A percentile compares a stretch with the other conserved stretches of the same genome.
Conservation (phyloP, 2,329 filamentous ascomycete genomes). For the Aspergillus caelatus region DNA sequence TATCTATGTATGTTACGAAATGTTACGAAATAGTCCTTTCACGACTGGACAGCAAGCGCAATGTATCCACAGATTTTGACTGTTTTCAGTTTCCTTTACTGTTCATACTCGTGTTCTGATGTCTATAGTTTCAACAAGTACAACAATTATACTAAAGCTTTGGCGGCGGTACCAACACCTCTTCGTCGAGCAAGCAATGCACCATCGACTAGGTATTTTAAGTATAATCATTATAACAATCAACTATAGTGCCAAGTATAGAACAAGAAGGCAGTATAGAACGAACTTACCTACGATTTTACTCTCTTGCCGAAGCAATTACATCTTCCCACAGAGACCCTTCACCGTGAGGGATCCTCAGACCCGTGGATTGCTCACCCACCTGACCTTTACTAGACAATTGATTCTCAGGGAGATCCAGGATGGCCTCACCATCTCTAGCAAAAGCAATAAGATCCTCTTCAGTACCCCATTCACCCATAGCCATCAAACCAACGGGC, state of each 20-base stretch:
- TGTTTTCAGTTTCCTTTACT: background rate
- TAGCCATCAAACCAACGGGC: conserved; percentile 57
- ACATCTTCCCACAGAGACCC: conserved; percentile 43
- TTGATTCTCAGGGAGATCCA: conserved; percentile 36
- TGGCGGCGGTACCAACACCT: too few relatives aligned
- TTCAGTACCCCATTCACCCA: conserved; percentile 59
- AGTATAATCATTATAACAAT: background rate
- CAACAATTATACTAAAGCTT: background rate
- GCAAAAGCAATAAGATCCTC: conserved; percentile 57
- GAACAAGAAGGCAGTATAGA: background rate
- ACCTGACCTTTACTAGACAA: conserved; percentile 7
- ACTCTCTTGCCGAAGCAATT: conserved; percentile 28
- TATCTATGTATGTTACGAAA: background rate
- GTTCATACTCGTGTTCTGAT: background rate
- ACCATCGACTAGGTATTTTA: too few relatives aligned
- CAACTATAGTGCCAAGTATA: background rate
- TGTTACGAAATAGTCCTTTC: background rate
- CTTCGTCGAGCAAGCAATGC: background rate
- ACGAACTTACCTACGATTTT: background rate
- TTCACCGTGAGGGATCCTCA: conserved; percentile 31
- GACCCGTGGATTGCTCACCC: conserved; percentile 18
- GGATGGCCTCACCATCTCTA: conserved; percentile 53
- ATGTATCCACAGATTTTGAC: background rate
- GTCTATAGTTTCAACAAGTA: background rate
- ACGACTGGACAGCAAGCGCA: background rate